Percentiles rank a stretch among this genome's conserved stretches.
phyloP scores from a whole-genome alignment of 768 basidiomycete species.

The Pulveroboletus sp. region DNA sequence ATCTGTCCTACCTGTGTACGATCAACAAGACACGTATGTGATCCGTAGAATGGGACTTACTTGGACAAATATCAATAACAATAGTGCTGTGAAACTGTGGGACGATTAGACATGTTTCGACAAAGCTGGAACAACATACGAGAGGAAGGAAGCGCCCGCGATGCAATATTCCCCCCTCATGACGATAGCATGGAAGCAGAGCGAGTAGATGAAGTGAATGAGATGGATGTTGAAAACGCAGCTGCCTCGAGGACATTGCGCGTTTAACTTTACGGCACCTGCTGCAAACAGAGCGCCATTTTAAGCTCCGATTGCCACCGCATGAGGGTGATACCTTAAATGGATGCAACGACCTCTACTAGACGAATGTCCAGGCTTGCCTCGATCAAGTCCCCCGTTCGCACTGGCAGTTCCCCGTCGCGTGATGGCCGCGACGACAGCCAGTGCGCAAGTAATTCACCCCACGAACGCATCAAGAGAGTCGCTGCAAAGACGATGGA shows the following conservation, averaged over 20 bases:
- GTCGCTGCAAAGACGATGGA: constrained; percentile 58
- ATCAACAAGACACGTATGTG: constrained; percentile 21
- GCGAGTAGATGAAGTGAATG: constrained; percentile 16
- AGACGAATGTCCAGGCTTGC: constrained; percentile 21
- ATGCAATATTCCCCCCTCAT: constrained; percentile 80
- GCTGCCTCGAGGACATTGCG: constrained; percentile 22
- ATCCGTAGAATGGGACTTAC: constrained; percentile 41
- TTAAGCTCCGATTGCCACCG: constrained; percentile 14
- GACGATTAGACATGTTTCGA: constrained; percentile 12
- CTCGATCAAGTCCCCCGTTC: constrained; percentile 21
- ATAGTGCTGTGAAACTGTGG: constrained; percentile 34
- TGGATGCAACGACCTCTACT: too few relatives aligned
- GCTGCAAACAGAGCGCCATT: constrained; percentile 6
- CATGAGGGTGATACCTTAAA: too few relatives aligned
- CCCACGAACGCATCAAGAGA: constrained; percentile 49
- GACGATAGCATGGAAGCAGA: constrained; percentile 19
- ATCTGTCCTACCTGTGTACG: constrained; percentile 70
- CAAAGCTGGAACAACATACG: constrained; percentile 43
- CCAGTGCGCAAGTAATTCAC: constrained; percentile 25
- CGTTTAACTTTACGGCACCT: constrained; percentile 14
- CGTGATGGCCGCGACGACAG: constrained; percentile 29
- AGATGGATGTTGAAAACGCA: constrained; percentile 19
- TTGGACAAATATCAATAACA: constrained; percentile 77
- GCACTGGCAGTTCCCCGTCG: constrained; percentile 31
- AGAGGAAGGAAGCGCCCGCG: constrained; percentile 63